These are phyloP conservation scores for Cicer chorassanicum DNA, from an alignment of 306 rosid genomes.

Conservation along the genomic window DNA sequence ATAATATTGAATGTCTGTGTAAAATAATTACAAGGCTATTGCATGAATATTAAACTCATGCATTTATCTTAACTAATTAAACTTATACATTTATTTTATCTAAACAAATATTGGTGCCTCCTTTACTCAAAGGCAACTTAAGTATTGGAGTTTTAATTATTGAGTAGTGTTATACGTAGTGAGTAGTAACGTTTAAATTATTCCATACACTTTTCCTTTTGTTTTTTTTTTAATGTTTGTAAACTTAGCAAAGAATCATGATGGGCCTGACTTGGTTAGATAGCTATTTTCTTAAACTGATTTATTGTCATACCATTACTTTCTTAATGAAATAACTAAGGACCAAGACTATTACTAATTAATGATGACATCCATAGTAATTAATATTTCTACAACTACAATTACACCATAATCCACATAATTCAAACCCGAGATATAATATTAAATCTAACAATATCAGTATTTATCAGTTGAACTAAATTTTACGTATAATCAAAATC, in stretches of 20 bases:
- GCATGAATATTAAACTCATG: not conserved
- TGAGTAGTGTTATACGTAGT: conserved; percentile 38
- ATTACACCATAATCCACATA: conserved; percentile 24
- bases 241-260: conserved; percentile 50
- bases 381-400: conserved; percentile 6
- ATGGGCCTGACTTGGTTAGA: conserved; percentile 58
- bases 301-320: conserved; percentile 49
- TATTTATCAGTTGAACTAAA: too few species aligned
- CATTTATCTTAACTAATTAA: not conserved
- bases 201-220: conserved; percentile 36
- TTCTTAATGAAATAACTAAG: conserved; percentile 28
- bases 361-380: not conserved
- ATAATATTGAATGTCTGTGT: not conserved
- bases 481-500: too few species aligned
- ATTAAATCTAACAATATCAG: too few species aligned
- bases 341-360: not conserved
- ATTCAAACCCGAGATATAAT: too few species aligned
- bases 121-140: conserved; percentile 63
- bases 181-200: conserved; percentile 41
- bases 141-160: conserved; percentile 39
- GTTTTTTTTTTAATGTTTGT: conserved; percentile 25
- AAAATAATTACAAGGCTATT: not conserved
- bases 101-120: conserved; percentile 49
- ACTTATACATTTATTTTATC: conserved; percentile 21
- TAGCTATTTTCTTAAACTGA: conserved; percentile 74